Conservation (phyloP, 108 stramenopile species). For the Schizochytrium sp. region DNA sequence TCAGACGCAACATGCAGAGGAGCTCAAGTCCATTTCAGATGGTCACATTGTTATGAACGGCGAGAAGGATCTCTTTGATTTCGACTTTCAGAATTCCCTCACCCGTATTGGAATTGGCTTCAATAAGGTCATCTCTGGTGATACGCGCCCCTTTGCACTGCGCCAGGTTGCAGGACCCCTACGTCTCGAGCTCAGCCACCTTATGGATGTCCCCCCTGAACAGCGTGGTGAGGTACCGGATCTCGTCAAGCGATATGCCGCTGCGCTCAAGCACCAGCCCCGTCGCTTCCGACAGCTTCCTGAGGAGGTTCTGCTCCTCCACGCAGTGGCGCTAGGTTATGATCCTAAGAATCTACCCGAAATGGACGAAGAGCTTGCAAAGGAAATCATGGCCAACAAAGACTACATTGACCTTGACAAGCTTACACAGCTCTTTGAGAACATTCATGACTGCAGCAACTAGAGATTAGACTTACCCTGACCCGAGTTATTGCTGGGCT, state of each 20-base stretch:
- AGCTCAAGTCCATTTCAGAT: conserved; percentile 55
- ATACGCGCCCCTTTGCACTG: conserved; percentile 21
- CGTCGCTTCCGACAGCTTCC: not conserved
- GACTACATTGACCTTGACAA: not conserved
- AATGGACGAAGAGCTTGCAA: not conserved
- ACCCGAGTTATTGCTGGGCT: no score
- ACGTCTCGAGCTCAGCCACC: conserved; percentile 51
- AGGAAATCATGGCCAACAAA: not conserved
- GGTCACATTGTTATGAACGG: conserved; percentile 28
- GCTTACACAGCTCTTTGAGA: not conserved
- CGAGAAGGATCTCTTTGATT: conserved; percentile 14
- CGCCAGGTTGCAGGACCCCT: conserved; percentile 57
- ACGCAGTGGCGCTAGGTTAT: conserved; percentile 4
- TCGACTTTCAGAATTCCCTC: conserved; percentile 46
- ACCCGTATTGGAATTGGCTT: conserved; percentile 48
- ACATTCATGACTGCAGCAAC: no score
- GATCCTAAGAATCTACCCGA: not conserved
- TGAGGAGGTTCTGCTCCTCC: conserved; percentile 14
- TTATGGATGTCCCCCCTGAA: conserved; percentile 3
- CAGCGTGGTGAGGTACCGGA: not conserved
- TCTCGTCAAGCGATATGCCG: not conserved
- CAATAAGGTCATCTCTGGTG: conserved; percentile 37
- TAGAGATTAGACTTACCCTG: no score
- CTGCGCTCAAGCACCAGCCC: conserved; percentile 22
- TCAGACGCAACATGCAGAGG: conserved; percentile 57